Base-by-base conservation (phyloP, 352 stramenopile genomes). In the Sclerospora graminicola region DNA sequence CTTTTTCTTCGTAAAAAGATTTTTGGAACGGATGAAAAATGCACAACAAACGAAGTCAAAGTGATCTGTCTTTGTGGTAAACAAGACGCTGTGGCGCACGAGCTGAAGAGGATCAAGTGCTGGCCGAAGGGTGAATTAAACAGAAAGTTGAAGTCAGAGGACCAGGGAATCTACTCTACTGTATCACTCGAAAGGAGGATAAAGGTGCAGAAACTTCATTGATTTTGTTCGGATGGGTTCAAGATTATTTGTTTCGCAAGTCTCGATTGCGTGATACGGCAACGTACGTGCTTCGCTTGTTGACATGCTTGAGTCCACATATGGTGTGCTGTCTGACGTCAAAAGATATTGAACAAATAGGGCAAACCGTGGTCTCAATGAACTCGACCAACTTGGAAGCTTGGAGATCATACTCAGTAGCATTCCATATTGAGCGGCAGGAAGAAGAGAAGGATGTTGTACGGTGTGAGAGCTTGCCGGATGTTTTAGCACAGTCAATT, bases 141-240 rank as follows among this genome's bases (percentile, higher is more conserved):
- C 14, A 48, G n/a, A 9, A 51, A 57, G 16, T 32, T 88, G 21
- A 40, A 57, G 4, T 23, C 31, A 2, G 31, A 53, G 6, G 60
- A 87, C 15, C 59, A 82, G 49, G 75, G 78, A 1, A 69, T 90
- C 14, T 90, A n/a, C n/a, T n/a, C n/a, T n/a, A 82, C 35, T 82
- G 57, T 19, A 57, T 54, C 15, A 34, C 29, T 29, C 45, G 10
- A 21, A 27, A 34, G 16, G 24, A 46, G 14, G 42, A 39, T 8
- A 32, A 28, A 16, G 28, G 21, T 15, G 24, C 40, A 1, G 38
- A 35, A 8, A 29, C 33, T 16, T 44, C 27, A 7, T 33, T 86
- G 8, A 49, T 84, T 1, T 8, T 88, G 14, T 90, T 88, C 48
- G 46, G 59, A 2, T 90, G 78, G 74, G 43, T 89, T 0, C 29